Evolutionary conservation across 108 stramenopile species (phyloP), one percentile per base, ranked within the genome.

Genomic region (Cyclotella choctawhatcheeana): DNA sequence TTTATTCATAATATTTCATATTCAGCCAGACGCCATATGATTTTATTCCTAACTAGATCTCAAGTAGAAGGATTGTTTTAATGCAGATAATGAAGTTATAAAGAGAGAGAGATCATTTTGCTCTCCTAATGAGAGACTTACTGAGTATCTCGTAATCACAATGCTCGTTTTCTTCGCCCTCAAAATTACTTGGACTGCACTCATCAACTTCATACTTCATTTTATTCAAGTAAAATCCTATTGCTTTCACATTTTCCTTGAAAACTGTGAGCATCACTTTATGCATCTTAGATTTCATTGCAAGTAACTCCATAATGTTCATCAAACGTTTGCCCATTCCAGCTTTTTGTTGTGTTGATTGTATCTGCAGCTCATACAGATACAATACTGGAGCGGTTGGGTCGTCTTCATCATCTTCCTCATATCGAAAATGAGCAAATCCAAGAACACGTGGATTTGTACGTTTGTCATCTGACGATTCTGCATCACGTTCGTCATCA

Each of bases 201-300:
- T 85, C 81, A 58, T 91, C 93, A 13, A 92, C 73, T 0, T 0
- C 44, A 69, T 92, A 94, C 44, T 69, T 74, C 66, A 90, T 58
- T 31, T 61, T 79, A n/a, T 82, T 40, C 45, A 51, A 64, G 66
- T 94, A 94, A 80, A 94, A 94, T 16, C 40, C 47, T 79, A 89
- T 86, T 13, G 93, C 93, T 3, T 35, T 51, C 17, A 55, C 29
- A 61, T 92, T 92, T 7, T 22, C 27, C 33, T 83, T 80, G 61
- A 94, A 94, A 1, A 92, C 93, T 26, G 93, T 94, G 45, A 94
- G 64, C 65, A 94, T 65, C 0, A 94, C 77, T 56, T 88, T 89
- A 5, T 60, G 18, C 82, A 94, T 82, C 2, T 64, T 32, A 16
- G 62, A 63, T 22, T 76, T 25, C 7, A 55, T 4, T 5, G 87